Percentiles rank a stretch among this genome's conserved stretches.
These are phyloP conservation scores for Echinochloa phyllopogon DNA, from an alignment of 176 grass and related monocot species.

Conservation along the genomic window DNA sequence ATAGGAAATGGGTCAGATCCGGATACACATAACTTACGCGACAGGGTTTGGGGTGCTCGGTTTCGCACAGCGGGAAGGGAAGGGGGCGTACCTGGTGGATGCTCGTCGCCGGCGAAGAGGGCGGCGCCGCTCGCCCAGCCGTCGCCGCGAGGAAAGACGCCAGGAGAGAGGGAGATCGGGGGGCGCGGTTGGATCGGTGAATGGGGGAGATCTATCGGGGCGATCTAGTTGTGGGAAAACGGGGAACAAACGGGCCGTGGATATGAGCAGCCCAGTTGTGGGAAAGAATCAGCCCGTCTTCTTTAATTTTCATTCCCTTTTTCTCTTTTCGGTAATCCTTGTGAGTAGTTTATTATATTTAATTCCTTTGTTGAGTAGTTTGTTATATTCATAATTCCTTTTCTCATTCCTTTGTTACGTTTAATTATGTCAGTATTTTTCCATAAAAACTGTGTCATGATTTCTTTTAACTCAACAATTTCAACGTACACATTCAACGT, in stretches of 20 bases:
- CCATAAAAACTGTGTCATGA: neutral
- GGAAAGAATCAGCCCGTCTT: neutral
- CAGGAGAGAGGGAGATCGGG: too few relatives aligned
- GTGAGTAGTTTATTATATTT: neutral
- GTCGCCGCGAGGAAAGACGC: neutral
- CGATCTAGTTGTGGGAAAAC: too few relatives aligned
- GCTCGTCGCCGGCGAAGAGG: neutral
- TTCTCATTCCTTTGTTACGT: too few relatives aligned
- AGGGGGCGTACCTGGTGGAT: neutral
- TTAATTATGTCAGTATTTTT: too few relatives aligned
- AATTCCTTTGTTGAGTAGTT: too few relatives aligned
- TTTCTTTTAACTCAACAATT: neutral
- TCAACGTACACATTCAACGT: neutral
- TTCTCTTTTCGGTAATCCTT: neutral
- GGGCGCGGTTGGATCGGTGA: neutral
- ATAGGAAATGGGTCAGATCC: neutral
- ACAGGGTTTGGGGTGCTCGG: neutral
- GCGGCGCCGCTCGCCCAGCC: neutral
- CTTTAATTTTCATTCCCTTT: neutral
- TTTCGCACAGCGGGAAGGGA: neutral
- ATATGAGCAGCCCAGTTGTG: neutral
- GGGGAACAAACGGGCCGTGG: neutral
- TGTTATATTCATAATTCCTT: too few relatives aligned
- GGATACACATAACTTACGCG: neutral
- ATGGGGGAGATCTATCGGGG: neutral